Percentiles rank a stretch among this genome's conserved stretches.
These are phyloP conservation scores for Luvunga scandens DNA, from an alignment of 345 rosid species.

Conservation along the genomic window DNA sequence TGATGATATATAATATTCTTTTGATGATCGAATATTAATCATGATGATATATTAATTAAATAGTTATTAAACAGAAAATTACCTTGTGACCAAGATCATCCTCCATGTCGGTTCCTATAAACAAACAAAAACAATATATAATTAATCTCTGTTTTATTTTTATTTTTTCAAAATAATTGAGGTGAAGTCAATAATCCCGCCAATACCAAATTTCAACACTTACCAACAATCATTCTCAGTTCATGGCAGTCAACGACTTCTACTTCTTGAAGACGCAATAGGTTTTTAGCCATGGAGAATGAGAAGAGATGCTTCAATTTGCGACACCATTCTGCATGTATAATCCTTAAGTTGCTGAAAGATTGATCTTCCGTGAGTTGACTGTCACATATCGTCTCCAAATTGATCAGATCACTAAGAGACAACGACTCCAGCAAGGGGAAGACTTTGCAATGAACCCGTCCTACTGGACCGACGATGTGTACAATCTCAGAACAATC, in stretches of 20 bases:
- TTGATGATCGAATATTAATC: no score
- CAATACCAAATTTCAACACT: not conserved
- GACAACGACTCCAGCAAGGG: no score
- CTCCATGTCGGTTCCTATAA: not conserved
- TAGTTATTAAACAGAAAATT: not conserved
- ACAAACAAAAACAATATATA: no score
- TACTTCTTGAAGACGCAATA: no score
- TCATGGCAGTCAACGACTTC: not conserved
- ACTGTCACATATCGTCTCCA: conserved; percentile 2
- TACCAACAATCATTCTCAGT: conserved; percentile 11
- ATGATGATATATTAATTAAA: no score
- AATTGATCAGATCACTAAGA: accelerated
- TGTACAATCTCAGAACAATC: accelerated
- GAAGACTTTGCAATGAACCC: no score
- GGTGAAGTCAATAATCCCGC: not conserved
- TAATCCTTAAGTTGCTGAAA: conserved; percentile 13
- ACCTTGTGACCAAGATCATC: not conserved
- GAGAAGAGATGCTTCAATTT: no score
- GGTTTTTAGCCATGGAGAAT: no score
- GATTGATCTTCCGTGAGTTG: not conserved
- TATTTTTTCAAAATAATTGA: not conserved
- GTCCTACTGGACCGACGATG: no score
- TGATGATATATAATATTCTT: no score
- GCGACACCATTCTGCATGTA: not conserved
- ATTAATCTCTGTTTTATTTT: no score